Evolutionary conservation across 1,284 basidiomycete genomes (phyloP), one percentile per base, ranked within the genome.

Genomic region (Trichosporon inkin): DNA sequence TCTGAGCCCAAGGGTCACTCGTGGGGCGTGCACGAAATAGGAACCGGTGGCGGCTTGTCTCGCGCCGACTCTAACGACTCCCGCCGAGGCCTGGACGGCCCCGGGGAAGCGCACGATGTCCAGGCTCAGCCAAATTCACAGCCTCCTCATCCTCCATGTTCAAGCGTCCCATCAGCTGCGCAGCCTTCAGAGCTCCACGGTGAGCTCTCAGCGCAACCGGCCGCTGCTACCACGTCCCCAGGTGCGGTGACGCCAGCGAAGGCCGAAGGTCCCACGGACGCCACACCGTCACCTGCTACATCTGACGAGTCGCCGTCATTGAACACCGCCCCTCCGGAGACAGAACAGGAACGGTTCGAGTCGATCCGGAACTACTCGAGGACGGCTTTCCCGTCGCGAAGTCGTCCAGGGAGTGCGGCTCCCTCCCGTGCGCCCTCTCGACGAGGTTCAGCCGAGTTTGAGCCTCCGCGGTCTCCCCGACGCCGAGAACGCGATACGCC

Each of bases 381-480:
- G 1, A 36, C 56, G 2, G 40, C 60, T 14, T 61, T 57, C 16
- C 39, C 61, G 24, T 41, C 60, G 6, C 24, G 61, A 3, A 53
- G 51, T 6, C 57, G 57, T 11, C 57, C 57, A 1, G 35, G 13
- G 11, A 58, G 56, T 14, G 41, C 56, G 5, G 44, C 37, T 6
- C 11, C 22, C 8, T 62, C 62, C 16, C 56, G 58, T 19, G 58
- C 39, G 2, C 56, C 39, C 35, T 63, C 62, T 17, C 53, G 63
- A 4, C 63, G 63, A 10, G 60, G 57, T 10, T 62, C 60, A n/a
- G 36, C 53, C 17, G 62, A 61, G 32, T 19, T 14, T 32, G 58
- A 65, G 22, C 56, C 71, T 10, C 73, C 76, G 3, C 67, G 73
- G 6, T 70, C 71, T 11, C 69, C 74, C 6, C 64, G 77, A n/a